Conservation (phyloP, 1,139 yeast species). For the Suhomyces bribrorum region DNA sequence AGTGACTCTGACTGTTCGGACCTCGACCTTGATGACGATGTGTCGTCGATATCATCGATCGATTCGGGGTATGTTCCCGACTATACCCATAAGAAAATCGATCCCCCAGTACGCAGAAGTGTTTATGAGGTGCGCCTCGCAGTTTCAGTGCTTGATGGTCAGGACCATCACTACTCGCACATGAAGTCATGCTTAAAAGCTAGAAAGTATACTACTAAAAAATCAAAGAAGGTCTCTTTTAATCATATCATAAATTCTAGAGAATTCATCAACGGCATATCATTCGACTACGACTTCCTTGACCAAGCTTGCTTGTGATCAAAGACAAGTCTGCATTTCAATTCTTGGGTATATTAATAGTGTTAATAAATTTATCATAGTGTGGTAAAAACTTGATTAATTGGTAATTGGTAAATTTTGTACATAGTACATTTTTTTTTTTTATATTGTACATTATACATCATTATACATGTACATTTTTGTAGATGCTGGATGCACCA, state of each 20-base stretch:
- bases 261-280: conserved; percentile 44
- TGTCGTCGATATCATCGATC: conserved; percentile 16
- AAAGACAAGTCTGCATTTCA: conserved; percentile 11
- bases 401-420: too few species aligned
- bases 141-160: conserved; percentile 8
- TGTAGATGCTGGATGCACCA: too few species aligned
- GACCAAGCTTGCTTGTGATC: conserved; percentile 32
- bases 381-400: too few species aligned
- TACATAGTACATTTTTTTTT: too few species aligned
- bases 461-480: too few species aligned
- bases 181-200: conserved; percentile 13
- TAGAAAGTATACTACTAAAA: conserved; percentile 2
- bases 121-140: conserved; percentile 5
- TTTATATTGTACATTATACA: too few species aligned
- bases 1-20: conserved; percentile 8
- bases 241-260: conserved; percentile 44
- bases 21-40: conserved; percentile 12
- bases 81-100: conserved; percentile 7
- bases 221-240: conserved; percentile 36
- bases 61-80: conserved; percentile 20
- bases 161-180: conserved; percentile 10
- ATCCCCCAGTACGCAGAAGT: conserved; percentile 6
- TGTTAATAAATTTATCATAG: conserved; percentile 4
- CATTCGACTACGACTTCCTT: conserved; percentile 46
- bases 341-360: conserved; percentile 10